Evolutionary conservation across 2,329 filamentous ascomycete genomes (phyloP).

Genomic region (Arthrocladium fulminans): DNA sequence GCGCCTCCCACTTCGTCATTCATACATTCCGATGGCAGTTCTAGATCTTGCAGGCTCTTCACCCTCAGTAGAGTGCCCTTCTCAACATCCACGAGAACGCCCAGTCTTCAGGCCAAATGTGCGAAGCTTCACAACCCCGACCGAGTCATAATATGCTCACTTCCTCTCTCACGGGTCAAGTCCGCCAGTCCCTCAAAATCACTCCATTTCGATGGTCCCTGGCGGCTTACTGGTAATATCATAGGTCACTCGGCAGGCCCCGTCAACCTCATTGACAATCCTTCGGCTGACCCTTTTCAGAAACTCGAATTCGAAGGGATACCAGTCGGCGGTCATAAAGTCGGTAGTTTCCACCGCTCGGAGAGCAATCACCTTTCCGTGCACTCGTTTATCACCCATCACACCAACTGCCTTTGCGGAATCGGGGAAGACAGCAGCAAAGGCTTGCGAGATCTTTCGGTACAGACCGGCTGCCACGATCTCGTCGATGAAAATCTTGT

Average conservation of each 20-base stretch:
- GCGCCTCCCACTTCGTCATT: too few relatives aligned
- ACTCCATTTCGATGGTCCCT: conserved; percentile 68
- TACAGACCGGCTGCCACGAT: conserved; percentile 39
- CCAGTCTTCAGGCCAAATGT: too few relatives aligned
- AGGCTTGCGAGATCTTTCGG: conserved; percentile 58
- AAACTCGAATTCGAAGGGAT: conserved; percentile 56
- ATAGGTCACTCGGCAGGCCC: conserved; percentile 57
- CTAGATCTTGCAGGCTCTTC: too few relatives aligned
- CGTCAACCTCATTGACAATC: conserved; percentile 68
- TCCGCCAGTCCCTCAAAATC: not conserved
- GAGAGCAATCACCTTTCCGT: conserved; percentile 54
- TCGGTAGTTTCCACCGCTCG: conserved; percentile 55
- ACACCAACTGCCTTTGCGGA: conserved; percentile 58
- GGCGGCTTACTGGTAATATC: conserved; percentile 57
- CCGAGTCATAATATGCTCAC: not conserved
- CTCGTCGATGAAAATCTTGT: conserved; percentile 40
- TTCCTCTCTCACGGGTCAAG: not conserved
- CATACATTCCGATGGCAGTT: too few relatives aligned
- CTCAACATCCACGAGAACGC: too few relatives aligned
- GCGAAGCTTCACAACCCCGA: not conserved
- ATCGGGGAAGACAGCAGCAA: conserved; percentile 50
- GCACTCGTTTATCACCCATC: conserved; percentile 61
- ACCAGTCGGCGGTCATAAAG: conserved; percentile 69
- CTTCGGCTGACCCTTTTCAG: conserved; percentile 56
- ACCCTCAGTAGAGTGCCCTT: too few relatives aligned